These are phyloP conservation scores for Candolleomyces eurysporus DNA, from an alignment of 768 basidiomycete species.

Conservation along the genomic window DNA sequence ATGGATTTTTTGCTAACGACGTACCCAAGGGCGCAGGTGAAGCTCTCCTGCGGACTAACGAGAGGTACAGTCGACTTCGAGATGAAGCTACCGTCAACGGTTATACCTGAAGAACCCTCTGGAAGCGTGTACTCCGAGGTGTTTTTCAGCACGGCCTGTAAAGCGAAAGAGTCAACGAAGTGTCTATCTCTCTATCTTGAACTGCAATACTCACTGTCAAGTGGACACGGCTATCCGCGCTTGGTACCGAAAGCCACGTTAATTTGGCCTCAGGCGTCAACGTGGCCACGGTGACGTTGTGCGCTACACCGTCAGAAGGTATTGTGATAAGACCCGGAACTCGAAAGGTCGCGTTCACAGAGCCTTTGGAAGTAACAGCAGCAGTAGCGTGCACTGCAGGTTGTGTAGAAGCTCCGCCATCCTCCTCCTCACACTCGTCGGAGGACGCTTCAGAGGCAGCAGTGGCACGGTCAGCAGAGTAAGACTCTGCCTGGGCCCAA, in stretches of 20 bases:
- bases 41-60: constrained; percentile 41
- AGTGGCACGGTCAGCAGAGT: too few relatives aligned
- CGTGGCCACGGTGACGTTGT: constrained; percentile 32
- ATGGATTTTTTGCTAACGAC: constrained; percentile 6
- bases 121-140: constrained; percentile 52
- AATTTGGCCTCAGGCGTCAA: constrained; percentile 30
- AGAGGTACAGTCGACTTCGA: constrained; percentile 41
- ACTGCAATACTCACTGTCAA: constrained; percentile 27
- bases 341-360: constrained; percentile 30
- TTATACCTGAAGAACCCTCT: constrained; percentile 45
- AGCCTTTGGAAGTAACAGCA: constrained; percentile 24
- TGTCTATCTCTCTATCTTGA: neutral
- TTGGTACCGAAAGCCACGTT: constrained; percentile 37
- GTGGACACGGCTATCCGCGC: constrained; percentile 34
- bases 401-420: too few relatives aligned
- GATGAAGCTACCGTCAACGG: constrained; percentile 57
- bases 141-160: constrained; percentile 48
- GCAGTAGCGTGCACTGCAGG: neutral
- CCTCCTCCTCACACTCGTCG: too few relatives aligned
- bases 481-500: too few relatives aligned
- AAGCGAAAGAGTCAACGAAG: neutral
- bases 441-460: too few relatives aligned
- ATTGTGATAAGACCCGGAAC: constrained; percentile 32
- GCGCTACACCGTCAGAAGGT: constrained; percentile 26
- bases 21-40: constrained; percentile 45